Evolutionary conservation across 345 rosid species (phyloP).

Genomic region (Salix purpurea): DNA sequence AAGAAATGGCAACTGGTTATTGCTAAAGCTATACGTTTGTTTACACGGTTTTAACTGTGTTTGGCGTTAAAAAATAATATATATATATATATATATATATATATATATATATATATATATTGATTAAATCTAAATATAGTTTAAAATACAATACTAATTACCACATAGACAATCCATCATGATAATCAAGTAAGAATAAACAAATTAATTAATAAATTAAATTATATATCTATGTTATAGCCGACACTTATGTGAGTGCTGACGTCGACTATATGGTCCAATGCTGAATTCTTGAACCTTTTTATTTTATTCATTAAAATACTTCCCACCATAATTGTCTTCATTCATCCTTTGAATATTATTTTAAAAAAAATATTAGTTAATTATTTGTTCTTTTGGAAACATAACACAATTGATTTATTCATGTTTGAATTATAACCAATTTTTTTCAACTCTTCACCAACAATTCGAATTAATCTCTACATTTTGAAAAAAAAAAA

Average conservation of each 20-base stretch:
- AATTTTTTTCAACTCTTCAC: background rate
- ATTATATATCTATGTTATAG: background rate
- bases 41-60: too few species aligned
- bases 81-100: too few species aligned
- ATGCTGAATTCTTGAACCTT: conserved; percentile 26
- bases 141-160: too few species aligned
- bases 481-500: background rate
- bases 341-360: background rate
- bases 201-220: background rate
- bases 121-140: too few species aligned
- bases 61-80: background rate
- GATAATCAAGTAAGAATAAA: background rate
- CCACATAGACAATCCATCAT: background rate
- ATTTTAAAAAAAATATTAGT: too few species aligned
- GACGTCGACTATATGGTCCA: conserved; percentile 9
- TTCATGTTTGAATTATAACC: background rate
- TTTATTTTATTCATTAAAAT: background rate
- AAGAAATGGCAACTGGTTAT: background rate
- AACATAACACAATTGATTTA: background rate
- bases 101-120: too few species aligned
- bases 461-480: background rate
- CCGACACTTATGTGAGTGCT: conserved; percentile 18
- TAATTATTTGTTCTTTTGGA: background rate
- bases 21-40: background rate
- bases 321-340: background rate